Evolutionary conservation across 1,139 yeast species (phyloP).

Genomic region (Suhomyces ambrosiae): DNA sequence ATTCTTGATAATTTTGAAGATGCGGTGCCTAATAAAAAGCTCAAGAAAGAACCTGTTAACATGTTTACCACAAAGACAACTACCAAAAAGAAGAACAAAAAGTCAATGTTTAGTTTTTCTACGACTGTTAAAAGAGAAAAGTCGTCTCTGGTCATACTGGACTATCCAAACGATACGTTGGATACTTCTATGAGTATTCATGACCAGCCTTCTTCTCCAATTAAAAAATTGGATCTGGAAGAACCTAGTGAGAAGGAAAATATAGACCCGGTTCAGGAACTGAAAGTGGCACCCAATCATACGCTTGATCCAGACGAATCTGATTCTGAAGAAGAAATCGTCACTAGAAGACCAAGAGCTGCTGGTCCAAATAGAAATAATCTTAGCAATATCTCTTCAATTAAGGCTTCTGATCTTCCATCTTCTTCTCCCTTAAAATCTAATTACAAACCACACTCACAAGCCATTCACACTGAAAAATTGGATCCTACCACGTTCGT

Average conservation of each 20-base stretch:
- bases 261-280: slow-evolving; percentile 8
- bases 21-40: slow-evolving; percentile 22
- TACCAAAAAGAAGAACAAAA: slow-evolving; percentile 16
- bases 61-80: slow-evolving; percentile 11
- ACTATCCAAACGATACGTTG: slow-evolving; percentile 8
- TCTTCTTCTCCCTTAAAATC: slow-evolving; percentile 30
- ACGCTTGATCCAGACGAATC: slow-evolving; percentile 24
- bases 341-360: slow-evolving; percentile 43
- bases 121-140: slow-evolving; percentile 26
- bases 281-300: slow-evolving; percentile 1
- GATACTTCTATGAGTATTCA: slow-evolving; percentile 12
- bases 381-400: slow-evolving; percentile 21
- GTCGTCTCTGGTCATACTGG: slow-evolving; percentile 13
- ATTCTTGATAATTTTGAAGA: slow-evolving; percentile 47
- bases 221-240: slow-evolving; percentile 10
- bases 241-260: slow-evolving; percentile 11
- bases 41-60: slow-evolving; percentile 17
- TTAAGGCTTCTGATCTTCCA: slow-evolving; percentile 25
- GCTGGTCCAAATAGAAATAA: slow-evolving; percentile 18
- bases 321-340: slow-evolving; percentile 55
- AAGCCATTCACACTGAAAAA: slow-evolving; percentile 42
- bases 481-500: slow-evolving; percentile 47
- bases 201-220: slow-evolving; percentile 20
- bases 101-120: slow-evolving; percentile 30
- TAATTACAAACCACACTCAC: slow-evolving; percentile 18